Percentiles rank a stretch among this genome's conserved stretches.
These are phyloP conservation scores for Grosmannia huntii DNA, from an alignment of 2,329 filamentous ascomycete genomes.

Conservation along the genomic window DNA sequence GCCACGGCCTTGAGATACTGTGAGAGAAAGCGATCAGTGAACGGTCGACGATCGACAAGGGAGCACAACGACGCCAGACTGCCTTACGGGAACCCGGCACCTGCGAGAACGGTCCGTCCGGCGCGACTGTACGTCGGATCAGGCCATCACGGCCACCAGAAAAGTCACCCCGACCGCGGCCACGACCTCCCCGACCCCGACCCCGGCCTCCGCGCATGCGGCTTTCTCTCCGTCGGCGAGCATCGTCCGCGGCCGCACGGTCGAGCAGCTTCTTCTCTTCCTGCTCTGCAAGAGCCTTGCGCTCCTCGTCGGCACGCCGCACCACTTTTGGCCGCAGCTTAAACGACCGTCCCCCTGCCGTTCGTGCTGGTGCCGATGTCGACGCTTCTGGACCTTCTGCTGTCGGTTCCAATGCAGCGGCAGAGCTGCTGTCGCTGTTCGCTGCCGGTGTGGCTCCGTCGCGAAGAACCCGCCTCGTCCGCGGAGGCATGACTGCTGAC, in stretches of 20 bases:
- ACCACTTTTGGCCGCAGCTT: constrained; percentile 22
- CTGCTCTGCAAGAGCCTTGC: constrained; percentile 22
- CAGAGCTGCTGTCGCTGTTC: neutral
- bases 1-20: constrained; percentile 10
- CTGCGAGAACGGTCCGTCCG: constrained; percentile 24
- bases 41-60: neutral
- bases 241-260: constrained; percentile 19
- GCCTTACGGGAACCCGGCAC: constrained; percentile 16
- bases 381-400: neutral
- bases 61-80: constrained; percentile 2
- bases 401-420: neutral
- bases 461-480: neutral
- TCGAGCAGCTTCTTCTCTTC: constrained; percentile 18
- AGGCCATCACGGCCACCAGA: constrained; percentile 14
- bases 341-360: constrained; percentile 7
- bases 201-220: constrained; percentile 15
- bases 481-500: neutral
- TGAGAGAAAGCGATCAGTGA: neutral
- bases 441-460: neutral
- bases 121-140: constrained; percentile 18
- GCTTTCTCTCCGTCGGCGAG: constrained; percentile 14
- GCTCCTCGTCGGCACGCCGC: constrained; percentile 22
- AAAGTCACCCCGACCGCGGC: constrained; percentile 17
- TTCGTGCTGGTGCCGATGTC: neutral
- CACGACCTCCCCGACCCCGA: constrained; percentile 15